Evolutionary conservation across 2,329 filamentous ascomycete species (phyloP).

Genomic region (Cadophora luteo-olivacea): DNA sequence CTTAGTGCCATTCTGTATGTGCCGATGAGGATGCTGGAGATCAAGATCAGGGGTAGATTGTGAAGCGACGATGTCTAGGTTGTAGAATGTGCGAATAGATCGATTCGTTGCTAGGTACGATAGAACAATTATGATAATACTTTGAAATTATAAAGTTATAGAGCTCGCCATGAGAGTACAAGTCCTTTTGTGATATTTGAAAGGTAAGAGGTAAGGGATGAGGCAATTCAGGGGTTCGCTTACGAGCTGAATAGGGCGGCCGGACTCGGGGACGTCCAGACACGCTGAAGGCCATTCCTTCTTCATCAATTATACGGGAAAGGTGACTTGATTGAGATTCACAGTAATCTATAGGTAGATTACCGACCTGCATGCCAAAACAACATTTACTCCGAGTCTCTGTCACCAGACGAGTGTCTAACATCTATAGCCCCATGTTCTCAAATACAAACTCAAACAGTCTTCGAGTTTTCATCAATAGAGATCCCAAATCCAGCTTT

Average conservation of each 20-base stretch:
- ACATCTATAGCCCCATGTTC: background rate
- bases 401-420: too few relatives aligned
- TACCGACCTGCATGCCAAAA: too few relatives aligned
- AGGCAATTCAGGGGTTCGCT: background rate
- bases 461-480: conserved; percentile 52
- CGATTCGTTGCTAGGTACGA: background rate
- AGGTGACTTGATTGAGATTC: too few relatives aligned
- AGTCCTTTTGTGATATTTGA: background rate
- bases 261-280: background rate
- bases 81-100: background rate
- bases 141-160: background rate
- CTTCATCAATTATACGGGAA: too few relatives aligned
- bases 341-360: too few relatives aligned
- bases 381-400: too few relatives aligned
- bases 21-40: conserved; percentile 50
- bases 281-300: background rate
- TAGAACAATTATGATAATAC: background rate
- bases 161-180: background rate
- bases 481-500: conserved; percentile 50
- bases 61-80: background rate
- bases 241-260: background rate
- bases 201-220: background rate
- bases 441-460: conserved; percentile 25
- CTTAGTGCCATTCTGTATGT: conserved; percentile 53
- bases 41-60: conserved; percentile 4